Evolutionary conservation across 2,329 filamentous ascomycete genomes (phyloP), one percentile per base, ranked within the genome.

Genomic region (Septoria petroselini): DNA sequence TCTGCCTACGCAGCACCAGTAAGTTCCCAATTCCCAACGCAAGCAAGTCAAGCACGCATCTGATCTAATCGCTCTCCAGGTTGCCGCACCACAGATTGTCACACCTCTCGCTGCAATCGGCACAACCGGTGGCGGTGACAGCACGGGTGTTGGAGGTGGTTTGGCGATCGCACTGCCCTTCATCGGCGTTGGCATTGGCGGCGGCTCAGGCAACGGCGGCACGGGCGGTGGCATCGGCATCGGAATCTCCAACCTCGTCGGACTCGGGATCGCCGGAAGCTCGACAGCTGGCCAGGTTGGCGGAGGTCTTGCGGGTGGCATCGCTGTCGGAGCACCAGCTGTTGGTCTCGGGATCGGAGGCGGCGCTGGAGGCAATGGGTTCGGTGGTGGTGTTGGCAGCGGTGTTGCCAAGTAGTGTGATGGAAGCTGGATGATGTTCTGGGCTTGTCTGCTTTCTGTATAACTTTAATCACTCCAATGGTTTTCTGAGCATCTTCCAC

Each of bases 181-280:
- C 5, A 15, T 39, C 19, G 48, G 48, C 5, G 7, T 12, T 8
- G 48, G 48, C 6, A 34, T 43, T 7, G 48, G 48, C 14, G 41
- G 48, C 4, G 48, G 48, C 21, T 41, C 48, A 19, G 48, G 48
- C 33, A 50, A 50, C 35, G 48, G 48, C 12, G 48, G 48, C 3
- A 40, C 41, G 4, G 48, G 48, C 9, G 48, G 48, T 15, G 48
- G 48, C 18, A 35, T 14, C 12, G 48, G 48, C 7, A 0, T 37
- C 15, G 27, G 48, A 17, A 15, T 50, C 7, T 31, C 48, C 7
- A 17, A 41, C 4, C 14, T 50, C 5, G 41, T 25, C 14, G 48
- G 25, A 2, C 17, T 50, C 9, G 41, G 29, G 8, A 15, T 23
- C 9, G 41, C 41, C 3, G 31, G 34, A 1, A 46, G 38, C 9